phyloP scores from a whole-genome alignment of 306 rosid species.

The Lablab purpureus region DNA sequence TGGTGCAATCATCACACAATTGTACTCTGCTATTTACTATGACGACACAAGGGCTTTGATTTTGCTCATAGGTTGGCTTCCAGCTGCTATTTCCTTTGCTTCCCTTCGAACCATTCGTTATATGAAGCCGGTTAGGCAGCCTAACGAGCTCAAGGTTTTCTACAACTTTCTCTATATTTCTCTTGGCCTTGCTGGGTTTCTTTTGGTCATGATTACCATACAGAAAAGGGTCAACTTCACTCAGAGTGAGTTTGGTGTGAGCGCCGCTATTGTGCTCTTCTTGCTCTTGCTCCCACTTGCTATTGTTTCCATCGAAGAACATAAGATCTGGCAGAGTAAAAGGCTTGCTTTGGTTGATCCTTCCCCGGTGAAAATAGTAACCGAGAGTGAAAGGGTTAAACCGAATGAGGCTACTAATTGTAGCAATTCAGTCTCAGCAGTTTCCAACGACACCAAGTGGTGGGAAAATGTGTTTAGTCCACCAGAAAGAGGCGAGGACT shows the following conservation, averaged over 20 bases:
- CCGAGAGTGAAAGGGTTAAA: conserved; percentile 10
- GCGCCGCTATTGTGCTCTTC: conserved; percentile 55
- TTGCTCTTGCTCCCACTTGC: conserved; percentile 65
- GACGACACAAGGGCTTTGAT: conserved; percentile 62
- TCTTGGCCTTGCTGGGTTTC: conserved; percentile 71
- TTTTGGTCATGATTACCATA: conserved; percentile 59
- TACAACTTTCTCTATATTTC: conserved; percentile 71
- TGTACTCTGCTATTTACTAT: conserved; percentile 70
- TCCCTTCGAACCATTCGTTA: conserved; percentile 59
- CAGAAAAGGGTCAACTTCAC: conserved; percentile 52
- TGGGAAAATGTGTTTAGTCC: conserved; percentile 60
- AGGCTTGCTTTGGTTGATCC: conserved; percentile 37
- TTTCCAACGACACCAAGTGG: conserved; percentile 40
- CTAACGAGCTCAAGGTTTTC: conserved; percentile 64
- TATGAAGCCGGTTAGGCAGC: conserved; percentile 50
- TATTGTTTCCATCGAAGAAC: conserved; percentile 59
- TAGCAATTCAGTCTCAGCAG: background rate
- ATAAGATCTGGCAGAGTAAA: conserved; percentile 48
- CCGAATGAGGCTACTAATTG: background rate
- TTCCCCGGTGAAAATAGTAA: conserved; percentile 43
- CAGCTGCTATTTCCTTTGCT: conserved; percentile 61
- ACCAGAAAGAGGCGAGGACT: conserved; percentile 71
- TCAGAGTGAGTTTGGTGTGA: conserved; percentile 51
- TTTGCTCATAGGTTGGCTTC: conserved; percentile 77
- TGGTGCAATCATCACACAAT: conserved; percentile 75